phyloP scores from a whole-genome alignment of 2,329 filamentous ascomycete genomes.

The Aspergillus fructus region DNA sequence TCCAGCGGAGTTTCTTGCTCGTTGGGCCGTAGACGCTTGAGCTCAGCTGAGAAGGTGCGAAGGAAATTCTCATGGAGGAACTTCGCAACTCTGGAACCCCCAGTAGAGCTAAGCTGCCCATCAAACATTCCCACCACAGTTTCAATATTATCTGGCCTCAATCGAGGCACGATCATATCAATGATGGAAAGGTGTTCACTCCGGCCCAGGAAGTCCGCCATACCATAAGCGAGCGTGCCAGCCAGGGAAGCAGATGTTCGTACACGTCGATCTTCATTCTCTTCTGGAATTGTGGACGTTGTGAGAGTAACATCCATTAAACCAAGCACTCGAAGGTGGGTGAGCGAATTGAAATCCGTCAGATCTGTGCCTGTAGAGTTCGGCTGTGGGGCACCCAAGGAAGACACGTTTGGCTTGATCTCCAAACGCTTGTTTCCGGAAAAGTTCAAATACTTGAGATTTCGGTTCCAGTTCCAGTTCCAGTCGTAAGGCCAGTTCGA shows the following conservation, averaged over 20 bases:
- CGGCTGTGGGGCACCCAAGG: slow-evolving; percentile 48
- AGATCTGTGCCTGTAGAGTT: slow-evolving; percentile 62
- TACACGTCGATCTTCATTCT: slow-evolving; percentile 91
- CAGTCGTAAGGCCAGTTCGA: slow-evolving; percentile 99
- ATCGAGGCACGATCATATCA: slow-evolving; percentile 89
- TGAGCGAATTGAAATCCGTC: slow-evolving; percentile 85
- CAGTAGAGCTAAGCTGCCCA: slow-evolving; percentile 81
- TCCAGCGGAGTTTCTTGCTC: slow-evolving; percentile 74
- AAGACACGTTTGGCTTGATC: slow-evolving; percentile 69
- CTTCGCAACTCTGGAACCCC: slow-evolving; percentile 94
- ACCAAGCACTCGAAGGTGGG: slow-evolving; percentile 81
- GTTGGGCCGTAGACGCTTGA: slow-evolving; percentile 69
- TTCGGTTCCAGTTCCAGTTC: slow-evolving; percentile 99
- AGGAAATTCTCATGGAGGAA: slow-evolving; percentile 96
- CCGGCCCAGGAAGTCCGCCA: slow-evolving; percentile 91
- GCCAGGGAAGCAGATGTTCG: slow-evolving; percentile 95
- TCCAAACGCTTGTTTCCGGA: slow-evolving; percentile 96
- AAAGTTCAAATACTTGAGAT: slow-evolving; percentile 90
- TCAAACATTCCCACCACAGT: slow-evolving; percentile 94
- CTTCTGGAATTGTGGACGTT: slow-evolving; percentile 87
- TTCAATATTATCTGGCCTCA: slow-evolving; percentile 86
- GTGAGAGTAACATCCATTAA: slow-evolving; percentile 98
- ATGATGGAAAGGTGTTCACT: slow-evolving; percentile 95
- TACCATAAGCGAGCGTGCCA: slow-evolving; percentile 88
- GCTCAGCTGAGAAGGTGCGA: slow-evolving; percentile 75